These are phyloP conservation scores for Apiospora koreana DNA, from an alignment of 2,329 filamentous ascomycete genomes.

Conservation along the genomic window DNA sequence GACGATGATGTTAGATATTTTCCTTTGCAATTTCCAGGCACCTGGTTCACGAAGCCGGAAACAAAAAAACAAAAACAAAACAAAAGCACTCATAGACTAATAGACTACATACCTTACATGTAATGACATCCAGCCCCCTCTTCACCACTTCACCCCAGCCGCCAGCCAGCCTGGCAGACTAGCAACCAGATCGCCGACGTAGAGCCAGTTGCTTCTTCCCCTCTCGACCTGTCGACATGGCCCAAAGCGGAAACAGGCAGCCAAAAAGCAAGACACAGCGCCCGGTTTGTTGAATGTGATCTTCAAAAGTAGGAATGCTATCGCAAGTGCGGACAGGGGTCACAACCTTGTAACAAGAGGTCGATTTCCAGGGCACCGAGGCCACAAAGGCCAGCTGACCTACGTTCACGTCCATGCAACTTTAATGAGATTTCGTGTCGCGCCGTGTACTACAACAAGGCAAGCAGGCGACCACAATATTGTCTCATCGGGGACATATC, in stretches of 20 bases:
- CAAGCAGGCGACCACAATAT: not conserved
- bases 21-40: not conserved
- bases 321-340: not conserved
- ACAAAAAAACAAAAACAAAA: not conserved
- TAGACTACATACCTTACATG: not conserved
- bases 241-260: conserved; percentile 1
- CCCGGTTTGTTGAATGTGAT: not conserved
- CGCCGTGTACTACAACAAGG: not conserved
- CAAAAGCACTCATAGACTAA: not conserved
- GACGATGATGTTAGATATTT: not conserved
- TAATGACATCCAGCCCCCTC: not conserved
- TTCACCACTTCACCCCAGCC: not conserved
- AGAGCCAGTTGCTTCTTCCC: not conserved
- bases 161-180: not conserved
- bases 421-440: conserved; percentile 7
- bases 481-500: not conserved
- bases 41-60: not conserved
- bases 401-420: not conserved
- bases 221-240: not conserved
- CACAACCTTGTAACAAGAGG: conserved; percentile 5
- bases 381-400: not conserved
- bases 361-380: conserved; percentile 1
- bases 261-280: not conserved
- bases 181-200: not conserved
- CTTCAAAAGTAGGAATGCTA: conserved; percentile 6